Evolutionary conservation across 2,329 filamentous ascomycete genomes (phyloP).

Genomic region (Xylaria sp.): DNA sequence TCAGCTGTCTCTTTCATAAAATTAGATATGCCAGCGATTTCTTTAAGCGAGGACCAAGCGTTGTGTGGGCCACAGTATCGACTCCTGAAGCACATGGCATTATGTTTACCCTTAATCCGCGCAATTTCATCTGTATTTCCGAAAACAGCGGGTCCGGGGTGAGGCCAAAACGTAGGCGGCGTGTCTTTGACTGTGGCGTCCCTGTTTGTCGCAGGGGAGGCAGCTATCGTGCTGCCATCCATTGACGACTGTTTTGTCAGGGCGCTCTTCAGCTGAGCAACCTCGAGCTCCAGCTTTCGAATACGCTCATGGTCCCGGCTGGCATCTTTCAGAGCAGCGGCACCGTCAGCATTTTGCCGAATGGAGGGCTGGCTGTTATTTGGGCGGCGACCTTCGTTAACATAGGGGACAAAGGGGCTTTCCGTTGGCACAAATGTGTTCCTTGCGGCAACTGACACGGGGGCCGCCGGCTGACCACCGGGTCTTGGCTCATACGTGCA

Average conservation of each 20-base stretch:
- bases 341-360: slow-evolving; percentile 51
- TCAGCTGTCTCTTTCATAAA: slow-evolving; percentile 73
- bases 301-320: slow-evolving; percentile 67
- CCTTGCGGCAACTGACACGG: slow-evolving; percentile 55
- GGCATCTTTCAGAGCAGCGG: slow-evolving; percentile 53
- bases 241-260: slow-evolving; percentile 60
- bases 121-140: slow-evolving; percentile 45
- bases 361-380: slow-evolving; percentile 49
- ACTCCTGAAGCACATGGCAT: slow-evolving; percentile 69
- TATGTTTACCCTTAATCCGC: slow-evolving; percentile 51
- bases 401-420: slow-evolving; percentile 58
- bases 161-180: slow-evolving; percentile 47
- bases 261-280: slow-evolving; percentile 65
- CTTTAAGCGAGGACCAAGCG: slow-evolving; percentile 69
- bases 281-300: slow-evolving; percentile 68
- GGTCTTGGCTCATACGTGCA: slow-evolving; percentile 68
- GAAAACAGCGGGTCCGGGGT: slow-evolving; percentile 47
- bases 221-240: slow-evolving; percentile 64
- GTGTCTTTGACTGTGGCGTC: slow-evolving; percentile 54
- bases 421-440: slow-evolving; percentile 58
- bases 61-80: slow-evolving; percentile 71
- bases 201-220: slow-evolving; percentile 59
- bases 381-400: slow-evolving; percentile 45
- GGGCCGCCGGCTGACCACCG: slow-evolving; percentile 40
- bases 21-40: slow-evolving; percentile 64